phyloP scores from a whole-genome alignment of 1,139 yeast species.

The Candida anutae region DNA sequence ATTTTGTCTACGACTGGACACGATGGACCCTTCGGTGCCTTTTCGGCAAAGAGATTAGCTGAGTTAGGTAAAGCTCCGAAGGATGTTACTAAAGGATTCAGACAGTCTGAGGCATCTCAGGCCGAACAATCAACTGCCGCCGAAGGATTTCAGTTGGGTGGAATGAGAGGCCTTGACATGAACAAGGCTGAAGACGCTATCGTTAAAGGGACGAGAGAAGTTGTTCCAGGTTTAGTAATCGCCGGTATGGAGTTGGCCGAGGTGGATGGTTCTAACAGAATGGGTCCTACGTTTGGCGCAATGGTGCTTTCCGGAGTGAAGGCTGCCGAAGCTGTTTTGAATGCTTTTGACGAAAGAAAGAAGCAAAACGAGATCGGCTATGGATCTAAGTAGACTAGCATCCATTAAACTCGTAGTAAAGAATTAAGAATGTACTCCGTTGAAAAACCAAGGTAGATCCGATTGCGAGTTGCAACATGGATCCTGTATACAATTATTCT shows the following conservation, averaged over 20 bases:
- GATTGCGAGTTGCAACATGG: too few species aligned
- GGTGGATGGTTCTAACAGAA: constrained; percentile 69
- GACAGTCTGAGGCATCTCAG: constrained; percentile 12
- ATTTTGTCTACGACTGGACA: constrained; percentile 73
- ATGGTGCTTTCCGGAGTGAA: constrained; percentile 73
- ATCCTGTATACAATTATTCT: too few species aligned
- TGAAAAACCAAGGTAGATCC: too few species aligned
- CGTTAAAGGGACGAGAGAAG: constrained; percentile 63
- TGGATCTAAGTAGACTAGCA: constrained; percentile 7
- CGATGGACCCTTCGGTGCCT: constrained; percentile 84
- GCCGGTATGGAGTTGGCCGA: constrained; percentile 82
- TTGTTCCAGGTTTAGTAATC: constrained; percentile 64
- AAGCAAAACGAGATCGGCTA: constrained; percentile 24
- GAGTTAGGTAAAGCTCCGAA: constrained; percentile 22
- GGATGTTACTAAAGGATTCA: constrained; percentile 13
- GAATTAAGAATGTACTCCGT: too few species aligned
- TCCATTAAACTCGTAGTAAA: too few species aligned
- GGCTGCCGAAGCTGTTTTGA: constrained; percentile 59
- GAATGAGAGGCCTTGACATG: constrained; percentile 79
- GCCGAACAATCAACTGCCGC: constrained; percentile 13
- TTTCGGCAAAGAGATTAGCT: constrained; percentile 48
- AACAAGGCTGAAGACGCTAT: constrained; percentile 71
- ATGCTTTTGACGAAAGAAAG: constrained; percentile 43
- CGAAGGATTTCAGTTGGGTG: constrained; percentile 46
- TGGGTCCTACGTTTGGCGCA: constrained; percentile 84